A percentile compares a stretch with the other conserved stretches of the same genome.
These are phyloP conservation scores for Monilinia laxa DNA, from an alignment of 2,329 filamentous ascomycete genomes.

Conservation along the genomic window DNA sequence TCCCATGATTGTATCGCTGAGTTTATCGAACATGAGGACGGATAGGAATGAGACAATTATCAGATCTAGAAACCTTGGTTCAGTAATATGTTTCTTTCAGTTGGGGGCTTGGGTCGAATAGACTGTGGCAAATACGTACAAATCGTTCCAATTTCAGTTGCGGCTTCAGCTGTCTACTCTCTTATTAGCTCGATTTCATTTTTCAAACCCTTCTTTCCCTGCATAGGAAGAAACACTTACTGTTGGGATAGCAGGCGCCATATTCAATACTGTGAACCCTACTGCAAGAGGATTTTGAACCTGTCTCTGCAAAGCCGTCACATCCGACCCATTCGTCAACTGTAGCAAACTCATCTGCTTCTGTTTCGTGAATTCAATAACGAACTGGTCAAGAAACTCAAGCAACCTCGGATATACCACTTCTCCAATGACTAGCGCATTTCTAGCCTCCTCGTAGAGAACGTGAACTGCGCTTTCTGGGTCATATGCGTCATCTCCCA, in stretches of 20 bases:
- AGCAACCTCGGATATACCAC: conserved; percentile 25
- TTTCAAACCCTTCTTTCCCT: background rate
- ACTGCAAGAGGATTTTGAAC: conserved; percentile 24
- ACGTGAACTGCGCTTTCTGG: conserved; percentile 25
- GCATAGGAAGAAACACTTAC: background rate
- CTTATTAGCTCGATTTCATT: background rate
- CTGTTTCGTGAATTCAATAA: conserved; percentile 26
- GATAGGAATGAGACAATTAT: conserved; percentile 32
- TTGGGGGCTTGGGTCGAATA: background rate
- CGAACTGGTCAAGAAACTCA: conserved; percentile 26
- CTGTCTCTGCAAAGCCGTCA: conserved; percentile 25
- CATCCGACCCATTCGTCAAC: conserved; percentile 19
- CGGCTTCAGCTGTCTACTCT: conserved; percentile 27
- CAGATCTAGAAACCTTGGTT: conserved; percentile 19
- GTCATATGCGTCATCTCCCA: conserved; percentile 25
- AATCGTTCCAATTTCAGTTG: conserved; percentile 32
- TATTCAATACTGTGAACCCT: conserved; percentile 26
- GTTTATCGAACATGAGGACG: conserved; percentile 28
- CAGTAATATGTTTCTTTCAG: background rate
- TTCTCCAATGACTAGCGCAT: conserved; percentile 26
- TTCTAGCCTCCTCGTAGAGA: conserved; percentile 29
- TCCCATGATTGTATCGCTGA: conserved; percentile 30
- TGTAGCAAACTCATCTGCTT: conserved; percentile 26
- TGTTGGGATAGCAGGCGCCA: conserved; percentile 25
- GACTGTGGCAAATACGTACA: conserved; percentile 20